Evolutionary conservation across 352 stramenopile species (phyloP).

Genomic region (Phytopythium sindhum): DNA sequence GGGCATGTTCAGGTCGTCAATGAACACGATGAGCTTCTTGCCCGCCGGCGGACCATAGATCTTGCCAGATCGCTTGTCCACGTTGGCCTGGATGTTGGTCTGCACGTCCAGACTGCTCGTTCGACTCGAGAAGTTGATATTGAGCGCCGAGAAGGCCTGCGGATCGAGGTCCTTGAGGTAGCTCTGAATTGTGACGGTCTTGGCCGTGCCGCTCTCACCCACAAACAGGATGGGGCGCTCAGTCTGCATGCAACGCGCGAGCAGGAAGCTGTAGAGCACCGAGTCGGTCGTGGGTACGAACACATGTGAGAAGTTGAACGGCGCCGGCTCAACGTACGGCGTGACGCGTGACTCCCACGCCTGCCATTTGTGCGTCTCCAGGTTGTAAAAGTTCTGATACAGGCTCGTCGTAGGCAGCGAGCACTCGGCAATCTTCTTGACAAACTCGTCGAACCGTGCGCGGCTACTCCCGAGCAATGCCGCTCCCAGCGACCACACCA

Average conservation of each 20-base stretch:
- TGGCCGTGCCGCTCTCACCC: conserved; percentile 92
- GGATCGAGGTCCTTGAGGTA: conserved; percentile 86
- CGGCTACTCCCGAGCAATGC: conserved; percentile 79
- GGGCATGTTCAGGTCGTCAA: conserved; percentile 97
- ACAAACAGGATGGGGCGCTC: conserved; percentile 92
- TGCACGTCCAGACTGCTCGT: conserved; percentile 94
- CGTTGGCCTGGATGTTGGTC: conserved; percentile 93
- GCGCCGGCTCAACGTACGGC: conserved; percentile 88
- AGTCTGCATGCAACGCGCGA: conserved; percentile 83
- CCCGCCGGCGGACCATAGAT: conserved; percentile 92
- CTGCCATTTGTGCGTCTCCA: conserved; percentile 89
- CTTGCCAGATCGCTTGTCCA: conserved; percentile 94
- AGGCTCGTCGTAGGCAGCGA: conserved; percentile 74
- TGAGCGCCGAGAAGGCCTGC: conserved; percentile 63
- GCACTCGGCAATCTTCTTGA: conserved; percentile 84
- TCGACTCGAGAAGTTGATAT: conserved; percentile 93
- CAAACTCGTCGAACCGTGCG: conserved; percentile 87
- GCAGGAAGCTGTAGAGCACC: conserved; percentile 91
- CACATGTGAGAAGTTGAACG: conserved; percentile 94
- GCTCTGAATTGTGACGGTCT: conserved; percentile 95
- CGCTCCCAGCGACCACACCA: conserved; percentile 92
- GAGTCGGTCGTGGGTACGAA: conserved; percentile 95
- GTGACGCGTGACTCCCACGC: conserved; percentile 84
- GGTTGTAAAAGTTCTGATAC: conserved; percentile 90
- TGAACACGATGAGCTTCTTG: conserved; percentile 94